Conservation (phyloP, 2,329 filamentous ascomycete species). For the Chalaropsis ovoidea region DNA sequence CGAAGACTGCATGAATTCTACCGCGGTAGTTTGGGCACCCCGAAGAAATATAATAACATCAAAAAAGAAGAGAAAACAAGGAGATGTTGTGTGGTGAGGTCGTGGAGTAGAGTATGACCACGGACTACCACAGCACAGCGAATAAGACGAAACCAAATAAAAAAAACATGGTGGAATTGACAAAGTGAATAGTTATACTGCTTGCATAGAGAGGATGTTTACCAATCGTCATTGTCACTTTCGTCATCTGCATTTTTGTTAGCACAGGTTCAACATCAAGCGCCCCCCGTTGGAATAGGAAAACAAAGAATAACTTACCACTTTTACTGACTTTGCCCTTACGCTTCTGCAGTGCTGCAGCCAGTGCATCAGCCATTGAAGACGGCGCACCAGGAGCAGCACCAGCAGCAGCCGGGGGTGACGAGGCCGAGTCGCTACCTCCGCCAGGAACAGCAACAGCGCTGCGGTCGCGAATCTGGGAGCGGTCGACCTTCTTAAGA, state of each 20-base stretch:
- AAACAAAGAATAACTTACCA: slow-evolving; percentile 53
- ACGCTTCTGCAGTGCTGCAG: slow-evolving; percentile 65
- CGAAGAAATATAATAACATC: neutral
- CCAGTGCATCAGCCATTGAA: slow-evolving; percentile 72
- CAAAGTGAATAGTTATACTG: neutral
- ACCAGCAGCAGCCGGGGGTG: slow-evolving; percentile 44
- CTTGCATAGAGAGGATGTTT: slow-evolving; percentile 24
- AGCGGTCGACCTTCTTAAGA: slow-evolving; percentile 65
- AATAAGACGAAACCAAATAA: neutral
- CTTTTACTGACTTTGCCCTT: slow-evolving; percentile 92
- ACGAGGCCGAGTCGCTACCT: slow-evolving; percentile 39
- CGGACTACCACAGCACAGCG: neutral
- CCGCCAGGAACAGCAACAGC: slow-evolving; percentile 47
- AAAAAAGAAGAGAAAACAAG: slow-evolving; percentile 8
- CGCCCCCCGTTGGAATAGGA: neutral
- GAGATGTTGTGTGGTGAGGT: too few relatives aligned
- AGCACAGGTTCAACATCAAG: slow-evolving; percentile 8
- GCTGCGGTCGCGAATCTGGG: slow-evolving; percentile 62
- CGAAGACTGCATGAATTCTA: neutral
- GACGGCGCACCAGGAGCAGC: slow-evolving; percentile 46
- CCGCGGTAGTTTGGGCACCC: neutral
- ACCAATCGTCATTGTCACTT: slow-evolving; percentile 66
- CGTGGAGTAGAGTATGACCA: too few relatives aligned
- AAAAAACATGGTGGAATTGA: neutral
- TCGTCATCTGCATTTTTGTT: slow-evolving; percentile 55